Evolutionary conservation across 2,329 filamentous ascomycete genomes (phyloP).

Genomic region (Rutstroemia sp.): DNA sequence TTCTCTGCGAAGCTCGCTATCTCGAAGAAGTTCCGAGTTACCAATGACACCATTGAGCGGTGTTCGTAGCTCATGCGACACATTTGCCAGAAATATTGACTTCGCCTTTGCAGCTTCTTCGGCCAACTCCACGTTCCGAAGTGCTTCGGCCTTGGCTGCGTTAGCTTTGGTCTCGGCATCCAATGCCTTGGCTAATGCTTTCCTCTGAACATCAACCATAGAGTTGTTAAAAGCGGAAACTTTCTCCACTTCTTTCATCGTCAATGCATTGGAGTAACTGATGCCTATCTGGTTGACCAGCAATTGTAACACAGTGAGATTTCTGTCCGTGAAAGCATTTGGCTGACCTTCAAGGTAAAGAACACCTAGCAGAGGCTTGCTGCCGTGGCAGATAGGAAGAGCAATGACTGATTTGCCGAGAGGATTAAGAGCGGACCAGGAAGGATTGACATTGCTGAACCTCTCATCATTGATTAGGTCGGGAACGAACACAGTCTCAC

Average conservation of each 20-base stretch:
- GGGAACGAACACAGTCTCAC: slow-evolving; percentile 66
- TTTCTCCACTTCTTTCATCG: slow-evolving; percentile 65
- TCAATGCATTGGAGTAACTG: slow-evolving; percentile 60
- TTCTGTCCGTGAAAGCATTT: slow-evolving; percentile 70
- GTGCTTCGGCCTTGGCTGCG: slow-evolving; percentile 66
- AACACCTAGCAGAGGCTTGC: slow-evolving; percentile 62
- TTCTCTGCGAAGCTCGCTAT: slow-evolving; percentile 66
- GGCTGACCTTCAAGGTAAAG: slow-evolving; percentile 70
- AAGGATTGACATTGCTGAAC: slow-evolving; percentile 66
- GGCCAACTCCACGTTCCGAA: slow-evolving; percentile 72
- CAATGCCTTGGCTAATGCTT: slow-evolving; percentile 62
- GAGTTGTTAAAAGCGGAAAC: slow-evolving; percentile 71
- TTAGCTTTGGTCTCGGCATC: slow-evolving; percentile 72
- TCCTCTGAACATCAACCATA: slow-evolving; percentile 72
- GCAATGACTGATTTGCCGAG: slow-evolving; percentile 68
- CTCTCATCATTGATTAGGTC: slow-evolving; percentile 69
- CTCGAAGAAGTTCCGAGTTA: slow-evolving; percentile 75
- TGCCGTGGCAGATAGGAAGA: slow-evolving; percentile 70
- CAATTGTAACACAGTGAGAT: slow-evolving; percentile 58
- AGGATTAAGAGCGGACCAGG: slow-evolving; percentile 62
- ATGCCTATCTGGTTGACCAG: slow-evolving; percentile 74
- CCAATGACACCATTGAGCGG: slow-evolving; percentile 85
- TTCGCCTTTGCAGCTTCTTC: slow-evolving; percentile 80
- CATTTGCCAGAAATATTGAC: slow-evolving; percentile 72
- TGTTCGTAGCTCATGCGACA: slow-evolving; percentile 74